Evolutionary conservation across 78 protist genomes (phyloP), one percentile per base, ranked within the genome.

Genomic region (Dictyostelium intermedium): DNA sequence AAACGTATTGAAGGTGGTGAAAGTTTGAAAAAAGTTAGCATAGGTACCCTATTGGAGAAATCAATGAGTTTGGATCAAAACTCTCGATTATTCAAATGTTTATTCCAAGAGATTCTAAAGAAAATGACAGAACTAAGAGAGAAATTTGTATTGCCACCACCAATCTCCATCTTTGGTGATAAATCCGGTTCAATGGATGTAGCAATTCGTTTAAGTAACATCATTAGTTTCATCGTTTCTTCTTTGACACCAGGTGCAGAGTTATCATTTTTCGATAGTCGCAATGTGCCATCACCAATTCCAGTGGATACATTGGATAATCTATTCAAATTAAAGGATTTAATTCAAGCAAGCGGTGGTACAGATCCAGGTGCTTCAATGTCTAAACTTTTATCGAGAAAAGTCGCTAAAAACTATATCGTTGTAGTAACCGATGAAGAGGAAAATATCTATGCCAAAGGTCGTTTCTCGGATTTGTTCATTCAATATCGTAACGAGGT

Each of bases 131-230:
- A 41, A 2, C 32, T 85, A 18, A 79, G 47, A 18, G 61, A 25
- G 23, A 73, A 50, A 47, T 84, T 93, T 39, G 69, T 91, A 10
- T 37, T 94, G 8, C 95, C 92, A 10, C 85, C 91, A 39, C 96
- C 94, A 14, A 77, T 87, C 5, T 85, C 87, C 5, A 79, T 72
- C 7, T 72, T 56, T 10, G 89, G 94, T 82, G 96, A 94, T n/a
- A 66, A 82, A 20, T 87, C 94, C 3, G 93, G 93, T 41, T 70
- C 85, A 1, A 94, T 94, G 96, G 83, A 87, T 9, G 83, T 87
- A 0, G 96, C 96, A n/a, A 50, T 94, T 63, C 30, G 91, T 23
- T 60, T 91, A 39, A 34, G 91, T 8, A 82, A 60, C 39, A 94
- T 91, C 61, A 41, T 82, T n/a, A 53, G 87, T 41, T 91, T 47